These are phyloP conservation scores for Sugiyamaella mastotermitis DNA, from an alignment of 805 yeast species.

Conservation along the genomic window DNA sequence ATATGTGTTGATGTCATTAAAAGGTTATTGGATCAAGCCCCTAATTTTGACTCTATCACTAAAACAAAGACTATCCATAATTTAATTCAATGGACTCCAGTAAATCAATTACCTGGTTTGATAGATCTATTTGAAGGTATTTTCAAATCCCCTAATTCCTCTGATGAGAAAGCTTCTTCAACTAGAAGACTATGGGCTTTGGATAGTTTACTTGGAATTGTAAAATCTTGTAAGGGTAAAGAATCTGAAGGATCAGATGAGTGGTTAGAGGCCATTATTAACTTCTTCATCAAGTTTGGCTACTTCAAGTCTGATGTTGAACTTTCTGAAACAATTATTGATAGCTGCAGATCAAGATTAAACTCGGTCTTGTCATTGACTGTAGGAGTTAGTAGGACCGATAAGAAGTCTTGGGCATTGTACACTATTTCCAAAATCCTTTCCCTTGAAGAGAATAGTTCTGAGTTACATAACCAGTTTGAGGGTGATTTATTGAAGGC, in stretches of 20 bases:
- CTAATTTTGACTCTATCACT: constrained; percentile 66
- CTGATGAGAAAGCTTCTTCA: constrained; percentile 24
- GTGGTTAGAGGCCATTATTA: constrained; percentile 35
- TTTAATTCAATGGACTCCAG: constrained; percentile 28
- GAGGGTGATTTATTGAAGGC: constrained; percentile 54
- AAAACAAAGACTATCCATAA: constrained; percentile 60
- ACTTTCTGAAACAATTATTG: constrained; percentile 20
- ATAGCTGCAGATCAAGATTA: constrained; percentile 39
- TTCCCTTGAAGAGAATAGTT: constrained; percentile 17
- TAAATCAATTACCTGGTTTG: constrained; percentile 17
- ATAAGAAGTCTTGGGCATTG: constrained; percentile 54
- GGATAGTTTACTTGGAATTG: constrained; percentile 49
- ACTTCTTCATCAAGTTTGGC: constrained; percentile 36
- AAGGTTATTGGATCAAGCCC: constrained; percentile 35
- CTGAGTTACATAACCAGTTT: constrained; percentile 35
- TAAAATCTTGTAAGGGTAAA: constrained; percentile 23
- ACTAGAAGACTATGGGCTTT: constrained; percentile 51
- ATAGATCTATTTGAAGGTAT: constrained; percentile 19
- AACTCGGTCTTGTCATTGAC: constrained; percentile 61
- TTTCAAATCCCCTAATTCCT: constrained; percentile 14
- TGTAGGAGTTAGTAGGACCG: constrained; percentile 39
- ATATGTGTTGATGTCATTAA: constrained; percentile 31
- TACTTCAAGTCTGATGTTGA: constrained; percentile 32
- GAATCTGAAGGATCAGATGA: constrained; percentile 15
- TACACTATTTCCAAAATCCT: constrained; percentile 20